Percentiles rank a stretch among this genome's conserved stretches.
Conservation (phyloP, 495 filamentous ascomycete species). For the Podospora appendiculata region DNA sequence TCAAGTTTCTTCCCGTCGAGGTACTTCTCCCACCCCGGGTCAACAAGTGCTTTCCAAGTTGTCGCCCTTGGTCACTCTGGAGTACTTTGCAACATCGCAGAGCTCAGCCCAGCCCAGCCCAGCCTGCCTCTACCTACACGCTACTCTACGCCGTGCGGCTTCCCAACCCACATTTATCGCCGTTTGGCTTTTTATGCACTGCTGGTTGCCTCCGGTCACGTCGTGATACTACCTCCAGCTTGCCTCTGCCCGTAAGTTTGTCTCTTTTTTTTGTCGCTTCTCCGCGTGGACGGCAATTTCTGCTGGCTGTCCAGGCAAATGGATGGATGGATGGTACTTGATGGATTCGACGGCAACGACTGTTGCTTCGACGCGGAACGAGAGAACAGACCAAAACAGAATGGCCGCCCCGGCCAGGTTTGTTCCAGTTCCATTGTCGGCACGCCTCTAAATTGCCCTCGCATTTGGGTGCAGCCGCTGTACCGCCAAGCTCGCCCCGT, state of each 20-base stretch:
- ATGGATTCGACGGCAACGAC: neutral
- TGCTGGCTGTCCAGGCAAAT: neutral
- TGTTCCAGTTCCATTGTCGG: neutral
- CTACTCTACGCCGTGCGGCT: too few species aligned
- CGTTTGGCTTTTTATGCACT: conserved; percentile 16
- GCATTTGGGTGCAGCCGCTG: conserved; percentile 7
- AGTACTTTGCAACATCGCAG: conserved; percentile 16
- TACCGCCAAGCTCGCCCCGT: conserved; percentile 4
- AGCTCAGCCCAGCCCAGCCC: conserved; percentile 5
- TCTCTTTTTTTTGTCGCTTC: conserved; percentile 2
- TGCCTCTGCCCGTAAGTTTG: conserved; percentile 17
- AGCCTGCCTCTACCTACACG: neutral
- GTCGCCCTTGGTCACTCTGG: conserved; percentile 19
- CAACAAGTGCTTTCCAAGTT: conserved; percentile 16
- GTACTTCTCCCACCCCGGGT: conserved; percentile 20
- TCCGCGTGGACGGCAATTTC: neutral
- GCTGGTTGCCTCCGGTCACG: neutral
- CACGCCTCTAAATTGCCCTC: conserved; percentile 16
- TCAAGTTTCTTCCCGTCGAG: conserved; percentile 5
- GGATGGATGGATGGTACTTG: too few species aligned
- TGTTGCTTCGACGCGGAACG: neutral
- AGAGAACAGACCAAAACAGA: too few species aligned
- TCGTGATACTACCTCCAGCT: neutral
- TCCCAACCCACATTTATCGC: conserved; percentile 15
- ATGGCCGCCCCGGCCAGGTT: too few species aligned